Conservation (phyloP, 2,329 filamentous ascomycete species). For the Calonectria multiphialidica region DNA sequence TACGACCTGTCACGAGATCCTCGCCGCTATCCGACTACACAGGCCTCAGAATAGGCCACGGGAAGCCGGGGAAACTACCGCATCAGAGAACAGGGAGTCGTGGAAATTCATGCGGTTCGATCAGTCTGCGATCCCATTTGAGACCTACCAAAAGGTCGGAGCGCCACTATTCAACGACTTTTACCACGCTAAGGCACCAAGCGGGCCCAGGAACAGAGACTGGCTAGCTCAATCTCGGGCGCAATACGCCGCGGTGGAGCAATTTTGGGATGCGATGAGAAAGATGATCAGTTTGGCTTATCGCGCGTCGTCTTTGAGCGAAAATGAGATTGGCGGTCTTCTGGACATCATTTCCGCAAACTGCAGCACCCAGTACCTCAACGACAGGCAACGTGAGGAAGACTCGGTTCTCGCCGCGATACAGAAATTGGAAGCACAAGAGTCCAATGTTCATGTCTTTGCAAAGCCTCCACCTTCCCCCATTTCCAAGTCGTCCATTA, state of each 20-base stretch:
- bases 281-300: neutral
- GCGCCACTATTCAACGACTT: neutral
- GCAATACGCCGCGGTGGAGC: neutral
- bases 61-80: neutral
- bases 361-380: neutral
- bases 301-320: neutral
- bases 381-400: neutral
- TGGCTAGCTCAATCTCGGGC: neutral
- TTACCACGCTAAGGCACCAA: neutral
- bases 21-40: neutral
- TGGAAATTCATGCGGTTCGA: neutral
- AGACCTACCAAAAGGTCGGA: neutral
- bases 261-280: neutral
- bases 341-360: neutral
- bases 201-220: neutral
- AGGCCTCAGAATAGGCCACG: neutral
- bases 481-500: no score
- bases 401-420: neutral
- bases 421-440: neutral
- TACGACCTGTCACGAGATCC: neutral
- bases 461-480: neutral
- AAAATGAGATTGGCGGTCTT: neutral
- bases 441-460: neutral
- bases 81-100: neutral
- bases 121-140: no score